phyloP scores from a whole-genome alignment of 768 basidiomycete genomes.

The Pleurotus ostreatus region DNA sequence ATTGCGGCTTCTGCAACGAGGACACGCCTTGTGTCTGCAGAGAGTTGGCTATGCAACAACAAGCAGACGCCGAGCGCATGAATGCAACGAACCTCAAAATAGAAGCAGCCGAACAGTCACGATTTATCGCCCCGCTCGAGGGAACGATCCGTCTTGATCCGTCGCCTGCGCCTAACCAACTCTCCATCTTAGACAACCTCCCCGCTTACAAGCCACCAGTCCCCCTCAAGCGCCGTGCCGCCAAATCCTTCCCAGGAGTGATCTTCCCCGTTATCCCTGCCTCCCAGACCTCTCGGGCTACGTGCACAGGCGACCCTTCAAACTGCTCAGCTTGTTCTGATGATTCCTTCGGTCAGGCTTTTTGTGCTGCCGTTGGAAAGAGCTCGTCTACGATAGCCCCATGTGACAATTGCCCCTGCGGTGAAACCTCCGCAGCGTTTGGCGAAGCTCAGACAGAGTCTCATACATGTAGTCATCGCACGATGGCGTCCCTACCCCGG shows the following conservation, averaged over 20 bases:
- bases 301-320: constrained; percentile 81
- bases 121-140: constrained; percentile 18
- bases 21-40: constrained; percentile 74
- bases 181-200: constrained; percentile 73
- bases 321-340: constrained; percentile 85
- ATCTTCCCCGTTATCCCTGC: constrained; percentile 50
- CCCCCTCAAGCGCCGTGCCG: constrained; percentile 62
- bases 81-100: constrained; percentile 16
- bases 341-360: constrained; percentile 84
- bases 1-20: constrained; percentile 76
- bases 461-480: constrained; percentile 9
- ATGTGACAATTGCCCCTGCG: constrained; percentile 55
- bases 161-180: constrained; percentile 18
- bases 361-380: constrained; percentile 72
- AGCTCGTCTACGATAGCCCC: constrained; percentile 48
- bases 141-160: constrained; percentile 21
- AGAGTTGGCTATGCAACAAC: constrained; percentile 54
- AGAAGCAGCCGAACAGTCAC: constrained; percentile 19
- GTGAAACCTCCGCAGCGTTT: constrained; percentile 6
- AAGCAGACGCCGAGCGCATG: constrained; percentile 20
- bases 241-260: constrained; percentile 34
- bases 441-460: constrained; percentile 2
- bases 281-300: constrained; percentile 15
- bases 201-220: constrained; percentile 81
- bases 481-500: constrained; percentile 15